phyloP scores from a whole-genome alignment of 2,329 filamentous ascomycete species.

The Aspergillus unguis region DNA sequence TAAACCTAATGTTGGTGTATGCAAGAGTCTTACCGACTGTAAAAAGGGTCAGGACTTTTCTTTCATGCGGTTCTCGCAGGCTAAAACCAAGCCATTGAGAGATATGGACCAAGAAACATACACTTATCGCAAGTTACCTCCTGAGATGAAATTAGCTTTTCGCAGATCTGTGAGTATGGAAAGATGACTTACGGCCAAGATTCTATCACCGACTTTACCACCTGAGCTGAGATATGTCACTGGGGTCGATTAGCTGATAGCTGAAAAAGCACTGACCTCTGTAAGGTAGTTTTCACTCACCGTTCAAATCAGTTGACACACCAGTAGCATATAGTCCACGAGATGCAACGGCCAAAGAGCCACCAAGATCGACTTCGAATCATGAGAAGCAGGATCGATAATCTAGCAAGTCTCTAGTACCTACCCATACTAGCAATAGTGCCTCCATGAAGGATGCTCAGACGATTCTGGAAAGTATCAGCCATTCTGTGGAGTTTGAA shows the following conservation, averaged over 20 bases:
- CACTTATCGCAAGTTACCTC: slow-evolving; percentile 66
- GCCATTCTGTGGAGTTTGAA: not conserved
- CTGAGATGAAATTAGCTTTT: slow-evolving; percentile 25
- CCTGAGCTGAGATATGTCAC: slow-evolving; percentile 64
- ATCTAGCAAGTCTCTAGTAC: slow-evolving; percentile 3
- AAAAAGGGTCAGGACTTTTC: slow-evolving; percentile 5
- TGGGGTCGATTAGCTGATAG: slow-evolving; percentile 6
- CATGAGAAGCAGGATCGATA: not conserved
- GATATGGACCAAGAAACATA: slow-evolving; percentile 31
- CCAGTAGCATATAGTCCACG: slow-evolving; percentile 63
- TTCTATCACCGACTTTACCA: slow-evolving; percentile 59
- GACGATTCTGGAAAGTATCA: slow-evolving; percentile 52
- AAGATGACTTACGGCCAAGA: slow-evolving; percentile 46
- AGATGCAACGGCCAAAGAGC: slow-evolving; percentile 64
- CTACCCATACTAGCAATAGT: slow-evolving; percentile 61
- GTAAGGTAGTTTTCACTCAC: slow-evolving; percentile 30
- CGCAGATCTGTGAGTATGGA: not conserved
- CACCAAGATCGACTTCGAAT: slow-evolving; percentile 59
- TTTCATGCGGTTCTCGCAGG: not conserved
- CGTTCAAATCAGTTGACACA: slow-evolving; percentile 64
- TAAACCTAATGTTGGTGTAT: slow-evolving; percentile 61
- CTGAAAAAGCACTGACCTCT: not conserved
- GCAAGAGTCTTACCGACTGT: slow-evolving; percentile 64
- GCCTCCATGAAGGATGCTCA: slow-evolving; percentile 65
- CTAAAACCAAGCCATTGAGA: not conserved